phyloP scores from a whole-genome alignment of 495 filamentous ascomycete genomes.

The Podospora comata region DNA sequence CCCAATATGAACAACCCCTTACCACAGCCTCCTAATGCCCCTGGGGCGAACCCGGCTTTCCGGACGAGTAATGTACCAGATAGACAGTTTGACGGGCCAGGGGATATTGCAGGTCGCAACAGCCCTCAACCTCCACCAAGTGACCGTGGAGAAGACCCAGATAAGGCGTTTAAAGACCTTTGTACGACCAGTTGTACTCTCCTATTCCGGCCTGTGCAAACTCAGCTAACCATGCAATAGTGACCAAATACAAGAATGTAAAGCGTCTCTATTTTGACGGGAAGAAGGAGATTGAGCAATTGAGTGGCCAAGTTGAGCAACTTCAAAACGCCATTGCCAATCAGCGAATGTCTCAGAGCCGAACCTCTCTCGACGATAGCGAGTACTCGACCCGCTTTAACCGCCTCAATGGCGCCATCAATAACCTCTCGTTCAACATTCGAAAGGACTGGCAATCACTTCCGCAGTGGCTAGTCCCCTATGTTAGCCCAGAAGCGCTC shows the following conservation, averaged over 20 bases:
- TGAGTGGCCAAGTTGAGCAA: constrained; percentile 85
- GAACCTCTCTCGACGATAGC: constrained; percentile 92
- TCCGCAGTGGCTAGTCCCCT: constrained; percentile 71
- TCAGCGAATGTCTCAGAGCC: constrained; percentile 89
- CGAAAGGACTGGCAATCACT: constrained; percentile 85
- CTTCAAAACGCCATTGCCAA: constrained; percentile 95
- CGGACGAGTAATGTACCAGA: constrained; percentile 38
- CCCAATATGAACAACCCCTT: constrained; percentile 42
- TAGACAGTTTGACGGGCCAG: constrained; percentile 39
- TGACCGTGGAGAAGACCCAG: constrained; percentile 50
- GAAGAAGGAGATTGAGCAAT: constrained; percentile 81
- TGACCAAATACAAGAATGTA: constrained; percentile 94
- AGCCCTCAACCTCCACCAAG: constrained; percentile 57
- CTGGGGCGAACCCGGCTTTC: constrained; percentile 37
- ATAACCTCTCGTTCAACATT: constrained; percentile 90
- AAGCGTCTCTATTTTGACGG: constrained; percentile 97
- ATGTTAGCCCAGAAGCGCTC: constrained; percentile 79
- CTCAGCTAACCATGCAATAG: constrained; percentile 43
- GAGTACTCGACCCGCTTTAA: constrained; percentile 90
- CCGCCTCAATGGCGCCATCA: constrained; percentile 90
- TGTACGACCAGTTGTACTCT: constrained; percentile 48
- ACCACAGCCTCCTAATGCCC: constrained; percentile 39
- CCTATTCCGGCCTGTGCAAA: neutral
- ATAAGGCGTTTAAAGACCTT: constrained; percentile 60
- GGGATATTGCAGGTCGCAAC: constrained; percentile 52